phyloP scores from a whole-genome alignment of 441 rosid species.

The Viola pubescens region DNA sequence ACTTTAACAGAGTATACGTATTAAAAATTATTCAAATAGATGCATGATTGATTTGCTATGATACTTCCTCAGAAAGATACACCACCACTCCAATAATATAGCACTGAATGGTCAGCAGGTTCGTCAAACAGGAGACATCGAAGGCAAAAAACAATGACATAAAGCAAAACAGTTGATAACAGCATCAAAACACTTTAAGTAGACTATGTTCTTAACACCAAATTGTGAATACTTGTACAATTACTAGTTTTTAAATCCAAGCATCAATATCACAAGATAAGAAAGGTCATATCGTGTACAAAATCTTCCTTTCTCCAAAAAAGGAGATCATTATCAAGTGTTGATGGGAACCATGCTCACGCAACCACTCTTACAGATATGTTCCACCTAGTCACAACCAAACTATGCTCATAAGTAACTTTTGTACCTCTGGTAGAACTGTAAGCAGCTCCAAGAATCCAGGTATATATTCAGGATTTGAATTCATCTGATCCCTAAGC shows the following conservation, averaged over 20 bases:
- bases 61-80: neutral
- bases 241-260: no score
- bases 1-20: neutral
- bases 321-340: no score
- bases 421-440: slow-evolving; percentile 87
- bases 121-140: neutral
- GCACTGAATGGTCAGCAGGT: neutral
- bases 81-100: neutral
- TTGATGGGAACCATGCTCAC: no score
- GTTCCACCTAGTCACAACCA: neutral
- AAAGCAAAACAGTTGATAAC: neutral
- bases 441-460: slow-evolving; percentile 96
- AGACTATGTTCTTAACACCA: no score
- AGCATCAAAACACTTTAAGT: no score
- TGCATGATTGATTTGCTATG: neutral
- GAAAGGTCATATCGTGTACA: no score
- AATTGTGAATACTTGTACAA: no score
- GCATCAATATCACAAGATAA: no score
- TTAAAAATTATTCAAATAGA: neutral
- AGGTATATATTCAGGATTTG: slow-evolving; percentile 83
- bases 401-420: neutral
- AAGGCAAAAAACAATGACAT: neutral
- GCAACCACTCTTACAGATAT: neutral
- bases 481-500: slow-evolving; percentile 92
- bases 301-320: no score